Percentiles rank a stretch among this genome's conserved stretches.
phyloP scores from a whole-genome alignment of 208 protist species.

The Naegleria lovaniensis region DNA sequence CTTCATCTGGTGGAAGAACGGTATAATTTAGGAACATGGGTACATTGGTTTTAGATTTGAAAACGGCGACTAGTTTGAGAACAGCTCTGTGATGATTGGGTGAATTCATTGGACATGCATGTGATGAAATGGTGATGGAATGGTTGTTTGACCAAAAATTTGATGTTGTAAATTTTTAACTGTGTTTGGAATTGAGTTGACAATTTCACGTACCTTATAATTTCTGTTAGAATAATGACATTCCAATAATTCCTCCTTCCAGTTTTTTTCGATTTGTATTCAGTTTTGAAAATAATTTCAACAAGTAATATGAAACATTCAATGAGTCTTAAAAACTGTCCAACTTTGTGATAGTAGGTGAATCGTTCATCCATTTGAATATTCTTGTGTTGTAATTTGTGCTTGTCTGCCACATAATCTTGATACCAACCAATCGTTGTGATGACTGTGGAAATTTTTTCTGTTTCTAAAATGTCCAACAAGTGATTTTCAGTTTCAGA shows the following conservation, averaged over 20 bases:
- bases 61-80: neutral
- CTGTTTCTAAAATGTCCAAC: neutral
- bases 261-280: neutral
- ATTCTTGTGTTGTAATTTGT: neutral
- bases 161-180: no score
- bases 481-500: neutral
- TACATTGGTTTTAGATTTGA: neutral
- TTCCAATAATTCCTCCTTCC: neutral
- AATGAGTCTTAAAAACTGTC: neutral
- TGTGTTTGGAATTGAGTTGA: no score
- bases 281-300: conserved; percentile 8
- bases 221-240: neutral
- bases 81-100: neutral
- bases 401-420: neutral
- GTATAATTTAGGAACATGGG: neutral
- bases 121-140: no score
- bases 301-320: neutral
- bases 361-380: neutral
- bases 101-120: no score
- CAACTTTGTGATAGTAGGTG: neutral
- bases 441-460: neutral
- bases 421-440: neutral
- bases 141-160: no score
- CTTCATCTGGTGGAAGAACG: neutral
- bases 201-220: neutral